Base-by-base conservation (phyloP, 2,329 filamentous ascomycete genomes). In the Pestalotiopsis fici region DNA sequence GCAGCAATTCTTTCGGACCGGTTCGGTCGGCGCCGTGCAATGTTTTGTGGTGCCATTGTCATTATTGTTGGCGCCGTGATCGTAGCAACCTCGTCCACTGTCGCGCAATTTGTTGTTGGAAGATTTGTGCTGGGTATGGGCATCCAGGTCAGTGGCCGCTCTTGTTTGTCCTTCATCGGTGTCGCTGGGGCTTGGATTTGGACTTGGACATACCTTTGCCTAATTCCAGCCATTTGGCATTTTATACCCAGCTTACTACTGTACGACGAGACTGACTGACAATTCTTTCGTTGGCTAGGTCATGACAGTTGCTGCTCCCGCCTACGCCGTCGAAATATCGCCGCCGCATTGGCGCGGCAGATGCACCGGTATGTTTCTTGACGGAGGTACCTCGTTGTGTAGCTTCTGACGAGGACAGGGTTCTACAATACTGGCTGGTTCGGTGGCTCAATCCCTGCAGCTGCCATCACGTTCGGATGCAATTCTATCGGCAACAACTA, bases 351-450 rank as follows among this genome's bases (percentile, higher is more conserved):
- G 83, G 83, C 82, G 83, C 67, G 83, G 83, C 23, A 83, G 83
- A 59, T 82, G 80, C 71, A 82, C 82, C 23, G 59, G 79, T 81
- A 72, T 67, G 71, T 63, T 27, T 27, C 50, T 4, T 21, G 3
- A 23, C 9, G 31, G 11, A 35, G 11, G 11, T 35, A 35, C 6
- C 31, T 31, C 23, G 21, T 54, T 6, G 15, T 23, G 15, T 6
- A 54, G 47, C 47, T 9, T 54, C 15, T n/a, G 15, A 23, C 47
- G 15, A 54, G 15, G 13, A 57, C 18, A 62, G 79, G 80, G 35
- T 79, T 87, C 76, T 86, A 86, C 74, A 87, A 87, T 77, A 85
- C 83, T 66, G 84, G 84, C 65, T 86, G 83, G 82, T 86, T 85
- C 64, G 83, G 83, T 54, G 84, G 84, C 61, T 78, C 81, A 55